Conservation (phyloP, 2,329 filamentous ascomycete genomes). For the Zymoseptoria passerinii region DNA sequence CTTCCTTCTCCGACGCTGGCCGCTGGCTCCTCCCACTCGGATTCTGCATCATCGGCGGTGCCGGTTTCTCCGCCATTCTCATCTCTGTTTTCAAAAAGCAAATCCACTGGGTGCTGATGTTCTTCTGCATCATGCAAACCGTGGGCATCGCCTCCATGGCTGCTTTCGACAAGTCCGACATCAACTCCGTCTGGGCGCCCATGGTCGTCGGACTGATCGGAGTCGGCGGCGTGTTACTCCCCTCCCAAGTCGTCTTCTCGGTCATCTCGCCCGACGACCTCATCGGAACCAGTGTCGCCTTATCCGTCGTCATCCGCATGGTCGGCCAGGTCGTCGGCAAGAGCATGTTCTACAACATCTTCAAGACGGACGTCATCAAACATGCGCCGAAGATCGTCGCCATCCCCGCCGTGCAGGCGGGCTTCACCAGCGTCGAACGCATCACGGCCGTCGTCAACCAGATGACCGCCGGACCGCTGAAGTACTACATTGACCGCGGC, state of each 20-base stretch:
- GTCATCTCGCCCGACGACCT: conserved; percentile 61
- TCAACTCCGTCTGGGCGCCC: conserved; percentile 33
- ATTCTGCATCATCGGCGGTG: conserved; percentile 53
- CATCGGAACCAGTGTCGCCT: conserved; percentile 58
- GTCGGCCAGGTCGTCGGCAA: conserved; percentile 53
- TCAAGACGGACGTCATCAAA: conserved; percentile 37
- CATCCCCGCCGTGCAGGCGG: conserved; percentile 11
- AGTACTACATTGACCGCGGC: conserved; percentile 6
- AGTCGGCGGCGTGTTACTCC: conserved; percentile 60
- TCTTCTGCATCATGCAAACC: conserved; percentile 56
- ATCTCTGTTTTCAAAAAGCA: conserved; percentile 50
- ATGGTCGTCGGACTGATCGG: conserved; percentile 53
- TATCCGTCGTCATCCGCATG: conserved; percentile 59
- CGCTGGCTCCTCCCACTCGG: conserved; percentile 59
- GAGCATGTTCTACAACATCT: conserved; percentile 43
- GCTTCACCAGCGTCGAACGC: conserved; percentile 1
- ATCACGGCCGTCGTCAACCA: conserved; percentile 9
- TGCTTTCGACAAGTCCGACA: conserved; percentile 16
- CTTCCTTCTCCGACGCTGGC: conserved; percentile 30
- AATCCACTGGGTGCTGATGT: conserved; percentile 51
- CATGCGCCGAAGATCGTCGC: conserved; percentile 44
- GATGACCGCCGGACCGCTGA: conserved; percentile 12
- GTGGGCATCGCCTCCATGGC: conserved; percentile 36
- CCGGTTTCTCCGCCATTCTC: conserved; percentile 48
- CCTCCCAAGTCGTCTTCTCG: conserved; percentile 56